Base-by-base conservation (phyloP, 2,329 filamentous ascomycete genomes). In the Aspergillus candidus region DNA sequence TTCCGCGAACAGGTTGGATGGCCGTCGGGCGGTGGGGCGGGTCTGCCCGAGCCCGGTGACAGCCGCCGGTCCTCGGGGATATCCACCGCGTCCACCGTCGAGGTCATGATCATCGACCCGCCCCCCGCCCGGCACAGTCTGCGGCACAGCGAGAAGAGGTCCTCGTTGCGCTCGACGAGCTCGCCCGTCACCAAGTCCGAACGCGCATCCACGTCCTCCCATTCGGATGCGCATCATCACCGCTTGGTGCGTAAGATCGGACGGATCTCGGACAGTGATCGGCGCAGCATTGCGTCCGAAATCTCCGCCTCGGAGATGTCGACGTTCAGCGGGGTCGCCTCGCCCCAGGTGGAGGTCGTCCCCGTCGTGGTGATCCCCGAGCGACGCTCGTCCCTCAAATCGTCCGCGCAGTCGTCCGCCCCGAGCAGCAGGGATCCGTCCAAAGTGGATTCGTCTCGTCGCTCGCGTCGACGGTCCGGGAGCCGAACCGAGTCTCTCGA, bases 61-160 rank as follows among this genome's bases (percentile, higher is more conserved):
- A 51, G 49, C 40, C 64, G 62, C 50, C 70, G 77, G 35, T 62
- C 72, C 14, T 80, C 78, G 11, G 69, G 59, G 12, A 60, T 72
- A 3, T 80, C 78, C 3, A 70, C 71, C 15, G 68, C 71, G 10
- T 80, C 77, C 5, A 77, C 76, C 0, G 66, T 80, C 12, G 75
- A 78, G 61, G 77, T 74, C 11, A 68, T 77, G 55, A 75, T 80
- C 27, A 70, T 79, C 35, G 68, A 75, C 13, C 69, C 70, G 12
- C 72, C 69, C 32, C 69, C 67, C 47, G 62, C 68, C 32, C 67
- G 60, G 41, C 66, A 63, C 33, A 72, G 68, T 1, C 60, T 80
- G 40, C 73, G 78, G 40, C 77, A 80, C 55, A 72, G 72, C 5
- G 73, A 71, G 36, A 79, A 74, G 59, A 75, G 75, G 47, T 59